Base-by-base conservation (phyloP, 768 basidiomycete species). In the Suillus alpinus region DNA sequence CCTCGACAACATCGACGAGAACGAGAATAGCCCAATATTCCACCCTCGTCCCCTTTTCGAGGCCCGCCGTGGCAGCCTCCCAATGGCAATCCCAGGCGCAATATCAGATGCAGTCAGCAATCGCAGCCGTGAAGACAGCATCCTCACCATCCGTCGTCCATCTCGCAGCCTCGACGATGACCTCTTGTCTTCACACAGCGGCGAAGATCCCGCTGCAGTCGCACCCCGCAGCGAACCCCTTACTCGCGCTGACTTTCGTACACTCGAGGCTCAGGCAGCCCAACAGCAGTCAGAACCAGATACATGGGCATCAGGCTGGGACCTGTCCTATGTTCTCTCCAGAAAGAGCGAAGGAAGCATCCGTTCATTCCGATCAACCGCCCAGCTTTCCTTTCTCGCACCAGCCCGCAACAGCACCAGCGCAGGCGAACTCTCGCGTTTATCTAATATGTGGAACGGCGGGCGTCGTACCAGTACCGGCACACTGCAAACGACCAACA, bases 131-230 rank as follows among this genome's bases (percentile, higher is more conserved):
- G 88, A 88, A 67, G 82, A 80, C 59, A 86, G 83, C 66, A 68
- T 83, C 39, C 77, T 79, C 43, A 87, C 86, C 12, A 68, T 86
- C n/a, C 81, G 86, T 57, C 78, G 86, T 20, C 81, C 81, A 23
- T 88, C 86, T 67, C 79, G 82, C 63, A 87, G 85, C 66, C 71
- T 86, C 65, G 85, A 87, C 59, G 83, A 86, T 52, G 74, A 81
- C 47, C 66, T 73, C 26, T 62, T 64, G 43, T 65, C 65, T 20
- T 65, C 68, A n/a, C 62, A 55, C 8, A 58, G 58, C 44, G 69
- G 58, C 44, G 69, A 66, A 57, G 67, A 65, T 59, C 67, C 63
- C n/a, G 36, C 65, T 6, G 31, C 67, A 20, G 62, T 67, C 31
- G 78, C 83, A 7, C 82, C 87, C 18, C 78, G 78, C 60, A 85